Evolutionary conservation across 768 basidiomycete species (phyloP).

Genomic region (Pisolithus albus): DNA sequence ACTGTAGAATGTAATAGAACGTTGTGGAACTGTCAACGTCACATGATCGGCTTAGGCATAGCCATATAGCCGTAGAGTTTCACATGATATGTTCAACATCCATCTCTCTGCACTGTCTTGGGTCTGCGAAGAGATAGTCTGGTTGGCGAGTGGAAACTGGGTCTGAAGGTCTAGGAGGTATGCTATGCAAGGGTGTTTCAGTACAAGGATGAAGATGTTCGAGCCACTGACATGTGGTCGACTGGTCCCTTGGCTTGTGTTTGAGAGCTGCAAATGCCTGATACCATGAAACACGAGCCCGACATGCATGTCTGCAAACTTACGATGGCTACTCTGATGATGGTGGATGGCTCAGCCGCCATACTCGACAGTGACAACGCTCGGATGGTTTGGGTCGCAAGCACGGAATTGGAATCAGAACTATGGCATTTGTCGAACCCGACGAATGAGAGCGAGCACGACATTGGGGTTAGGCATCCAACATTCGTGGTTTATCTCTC

Average conservation of each 20-base stretch:
- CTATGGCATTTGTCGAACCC: constrained; percentile 29
- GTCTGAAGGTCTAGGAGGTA: constrained; percentile 23
- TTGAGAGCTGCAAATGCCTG: constrained; percentile 21
- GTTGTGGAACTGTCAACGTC: too few relatives aligned
- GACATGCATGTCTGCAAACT: constrained; percentile 1
- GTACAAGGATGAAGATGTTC: background rate
- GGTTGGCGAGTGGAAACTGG: constrained; percentile 11
- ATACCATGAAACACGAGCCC: background rate
- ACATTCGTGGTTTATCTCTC: constrained; percentile 50
- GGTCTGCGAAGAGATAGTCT: background rate
- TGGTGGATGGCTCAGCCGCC: constrained; percentile 5
- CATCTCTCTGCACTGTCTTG: constrained; percentile 8
- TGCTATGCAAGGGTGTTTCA: constrained; percentile 9
- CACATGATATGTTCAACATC: too few relatives aligned
- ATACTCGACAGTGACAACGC: background rate
- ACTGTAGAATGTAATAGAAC: too few relatives aligned
- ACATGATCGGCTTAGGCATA: too few relatives aligned
- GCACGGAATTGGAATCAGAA: background rate
- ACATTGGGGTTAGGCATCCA: constrained; percentile 51
- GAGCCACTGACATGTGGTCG: constrained; percentile 13
- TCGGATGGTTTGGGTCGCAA: background rate
- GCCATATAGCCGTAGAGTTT: too few relatives aligned
- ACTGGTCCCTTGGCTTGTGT: constrained; percentile 20
- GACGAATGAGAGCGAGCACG: constrained; percentile 26
- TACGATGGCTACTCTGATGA: constrained; percentile 22